These are phyloP conservation scores for slime mould (Dictyostelium discoideum) DNA, from an alignment of 78 protist genomes.

Conservation along the genomic window DNA sequence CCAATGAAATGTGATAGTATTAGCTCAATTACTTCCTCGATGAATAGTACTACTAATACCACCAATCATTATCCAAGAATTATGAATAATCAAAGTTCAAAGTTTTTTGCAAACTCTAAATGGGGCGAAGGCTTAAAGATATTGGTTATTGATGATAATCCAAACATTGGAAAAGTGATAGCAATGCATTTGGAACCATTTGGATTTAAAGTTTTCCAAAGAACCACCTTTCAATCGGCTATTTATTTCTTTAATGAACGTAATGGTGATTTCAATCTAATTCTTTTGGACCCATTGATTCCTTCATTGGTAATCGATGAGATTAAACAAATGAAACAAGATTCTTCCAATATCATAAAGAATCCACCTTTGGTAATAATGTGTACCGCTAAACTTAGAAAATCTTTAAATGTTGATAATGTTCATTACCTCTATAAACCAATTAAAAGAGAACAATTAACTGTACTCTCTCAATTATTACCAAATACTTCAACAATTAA, in stretches of 20 bases:
- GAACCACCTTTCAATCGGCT: neutral
- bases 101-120: neutral
- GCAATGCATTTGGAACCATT: constrained; percentile 39
- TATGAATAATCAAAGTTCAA: neutral
- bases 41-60: no score
- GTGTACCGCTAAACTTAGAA: constrained; percentile 45
- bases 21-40: neutral
- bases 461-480: constrained; percentile 6
- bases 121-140: constrained; percentile 31
- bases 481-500: constrained; percentile 8
- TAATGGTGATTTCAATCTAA: constrained; percentile 28
- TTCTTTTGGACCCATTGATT: constrained; percentile 49
- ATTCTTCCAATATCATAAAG: neutral
- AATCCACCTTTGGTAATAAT: constrained; percentile 45
- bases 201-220: constrained; percentile 5
- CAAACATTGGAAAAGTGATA: neutral
- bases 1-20: neutral
- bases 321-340: constrained; percentile 4
- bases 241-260: neutral
- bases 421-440: constrained; percentile 59
- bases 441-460: constrained; percentile 58
- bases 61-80: neutral
- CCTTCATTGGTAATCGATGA: constrained; percentile 44
- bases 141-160: constrained; percentile 47
- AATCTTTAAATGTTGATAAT: constrained; percentile 9